Percentiles rank a stretch among this genome's conserved stretches.
Evolutionary conservation across 768 basidiomycete species (phyloP).

Genomic region (Xerocomellus chrysenteron): DNA sequence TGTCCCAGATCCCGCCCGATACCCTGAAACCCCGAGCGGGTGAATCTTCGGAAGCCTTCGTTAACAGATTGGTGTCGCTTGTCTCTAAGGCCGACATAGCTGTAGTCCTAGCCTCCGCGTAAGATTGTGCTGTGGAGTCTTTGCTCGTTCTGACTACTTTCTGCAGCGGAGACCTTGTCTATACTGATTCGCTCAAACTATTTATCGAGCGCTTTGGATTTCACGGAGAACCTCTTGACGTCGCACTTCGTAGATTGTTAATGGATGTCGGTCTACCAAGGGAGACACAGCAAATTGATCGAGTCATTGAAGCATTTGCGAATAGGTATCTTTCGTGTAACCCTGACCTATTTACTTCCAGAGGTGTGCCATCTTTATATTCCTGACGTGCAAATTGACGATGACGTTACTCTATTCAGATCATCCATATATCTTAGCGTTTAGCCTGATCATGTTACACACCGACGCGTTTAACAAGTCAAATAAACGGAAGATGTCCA

Average conservation of each 20-base stretch:
- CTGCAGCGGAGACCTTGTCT: constrained; percentile 66
- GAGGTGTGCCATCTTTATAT: constrained; percentile 49
- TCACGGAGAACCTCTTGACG: constrained; percentile 76
- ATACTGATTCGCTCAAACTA: constrained; percentile 61
- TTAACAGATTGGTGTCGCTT: constrained; percentile 58
- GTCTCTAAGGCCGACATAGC: constrained; percentile 81
- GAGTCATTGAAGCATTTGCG: constrained; percentile 95
- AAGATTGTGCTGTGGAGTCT: constrained; percentile 13
- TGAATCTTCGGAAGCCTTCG: constrained; percentile 71
- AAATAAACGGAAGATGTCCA: constrained; percentile 97
- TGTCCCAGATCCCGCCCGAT: constrained; percentile 43
- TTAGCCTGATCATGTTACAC: constrained; percentile 97
- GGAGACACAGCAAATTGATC: constrained; percentile 98
- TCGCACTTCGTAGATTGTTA: constrained; percentile 84
- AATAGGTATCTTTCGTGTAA: constrained; percentile 82
- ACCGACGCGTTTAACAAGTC: constrained; percentile 98
- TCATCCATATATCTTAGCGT: constrained; percentile 93
- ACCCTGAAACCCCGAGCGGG: constrained; percentile 55
- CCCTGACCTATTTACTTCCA: constrained; percentile 70
- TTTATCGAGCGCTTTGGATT: constrained; percentile 84
- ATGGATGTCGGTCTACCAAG: constrained; percentile 90
- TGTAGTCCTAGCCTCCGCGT: constrained; percentile 81
- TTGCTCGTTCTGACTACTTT: constrained; percentile 8
- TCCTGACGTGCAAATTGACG: not conserved
- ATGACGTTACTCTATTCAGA: constrained; percentile 45